Conservation (phyloP, 805 yeast species). For the Yarrowia yakushimensis region DNA sequence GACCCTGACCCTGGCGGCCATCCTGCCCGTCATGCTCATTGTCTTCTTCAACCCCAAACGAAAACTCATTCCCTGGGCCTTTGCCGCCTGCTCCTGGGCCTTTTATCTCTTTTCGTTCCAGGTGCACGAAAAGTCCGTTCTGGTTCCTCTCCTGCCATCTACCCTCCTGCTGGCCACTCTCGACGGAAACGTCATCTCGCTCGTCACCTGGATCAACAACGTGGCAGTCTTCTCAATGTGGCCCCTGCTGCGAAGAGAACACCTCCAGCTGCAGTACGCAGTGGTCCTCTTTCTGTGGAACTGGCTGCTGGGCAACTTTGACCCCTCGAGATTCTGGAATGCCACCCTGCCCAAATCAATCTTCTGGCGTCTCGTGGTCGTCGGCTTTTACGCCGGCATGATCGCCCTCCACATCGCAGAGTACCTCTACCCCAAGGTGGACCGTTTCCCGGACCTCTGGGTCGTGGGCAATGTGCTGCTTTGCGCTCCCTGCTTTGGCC, state of each 20-base stretch:
- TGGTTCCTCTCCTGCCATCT: conserved; percentile 83
- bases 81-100: conserved; percentile 79
- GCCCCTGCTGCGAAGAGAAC: conserved; percentile 80
- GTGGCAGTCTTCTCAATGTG: conserved; percentile 80
- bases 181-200: conserved; percentile 58
- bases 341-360: conserved; percentile 46
- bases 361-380: conserved; percentile 51
- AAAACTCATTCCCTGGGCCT: conserved; percentile 63
- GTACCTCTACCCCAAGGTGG: conserved; percentile 34
- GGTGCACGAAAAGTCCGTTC: conserved; percentile 90
- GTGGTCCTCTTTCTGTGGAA: conserved; percentile 61
- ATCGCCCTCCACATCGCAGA: conserved; percentile 55
- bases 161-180: conserved; percentile 55
- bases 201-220: conserved; percentile 84
- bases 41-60: conserved; percentile 50
- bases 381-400: conserved; percentile 53
- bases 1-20: conserved; percentile 40
- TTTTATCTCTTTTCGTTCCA: conserved; percentile 90
- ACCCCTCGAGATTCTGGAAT: conserved; percentile 21
- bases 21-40: conserved; percentile 54
- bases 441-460: conserved; percentile 77
- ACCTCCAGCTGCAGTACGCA: conserved; percentile 65
- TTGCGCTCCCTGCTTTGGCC: conserved; percentile 68
- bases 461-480: conserved; percentile 68
- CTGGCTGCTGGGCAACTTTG: conserved; percentile 69